Evolutionary conservation across 768 basidiomycete genomes (phyloP).

Genomic region (Suillus ampliporus): DNA sequence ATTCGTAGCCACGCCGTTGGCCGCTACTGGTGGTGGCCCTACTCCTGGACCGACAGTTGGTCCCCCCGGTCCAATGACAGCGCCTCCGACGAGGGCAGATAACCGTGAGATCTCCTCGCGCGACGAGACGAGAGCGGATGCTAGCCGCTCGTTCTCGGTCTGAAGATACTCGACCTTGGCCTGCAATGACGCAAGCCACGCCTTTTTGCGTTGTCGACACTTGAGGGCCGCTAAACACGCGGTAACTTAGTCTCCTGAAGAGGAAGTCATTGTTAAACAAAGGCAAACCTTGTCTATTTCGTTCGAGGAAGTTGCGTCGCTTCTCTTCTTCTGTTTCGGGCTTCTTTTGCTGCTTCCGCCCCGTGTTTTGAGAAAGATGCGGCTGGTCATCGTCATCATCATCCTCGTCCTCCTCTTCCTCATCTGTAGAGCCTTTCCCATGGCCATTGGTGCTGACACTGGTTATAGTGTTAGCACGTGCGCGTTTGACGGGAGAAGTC

Average conservation of each 20-base stretch:
- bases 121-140: conserved; percentile 82
- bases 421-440: conserved; percentile 44
- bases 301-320: conserved; percentile 92
- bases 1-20: conserved; percentile 31
- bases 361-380: conserved; percentile 26
- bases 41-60: conserved; percentile 36
- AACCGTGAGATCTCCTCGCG: conserved; percentile 93
- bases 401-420: conserved; percentile 45
- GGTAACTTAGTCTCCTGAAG: conserved; percentile 13
- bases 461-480: conserved; percentile 43
- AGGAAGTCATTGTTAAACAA: background rate
- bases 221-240: conserved; percentile 92
- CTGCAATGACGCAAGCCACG: conserved; percentile 93
- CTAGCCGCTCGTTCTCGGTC: conserved; percentile 95
- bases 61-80: conserved; percentile 53
- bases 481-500: conserved; percentile 38
- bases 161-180: conserved; percentile 90
- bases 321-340: conserved; percentile 99
- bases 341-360: conserved; percentile 56
- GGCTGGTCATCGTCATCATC: conserved; percentile 46
- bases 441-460: conserved; percentile 33
- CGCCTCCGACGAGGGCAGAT: conserved; percentile 70
- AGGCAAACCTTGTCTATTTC: conserved; percentile 93
- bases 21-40: conserved; percentile 30
- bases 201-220: conserved; percentile 99